These are phyloP conservation scores for Inga leiocalycina DNA, from an alignment of 306 rosid genomes.

Conservation along the genomic window DNA sequence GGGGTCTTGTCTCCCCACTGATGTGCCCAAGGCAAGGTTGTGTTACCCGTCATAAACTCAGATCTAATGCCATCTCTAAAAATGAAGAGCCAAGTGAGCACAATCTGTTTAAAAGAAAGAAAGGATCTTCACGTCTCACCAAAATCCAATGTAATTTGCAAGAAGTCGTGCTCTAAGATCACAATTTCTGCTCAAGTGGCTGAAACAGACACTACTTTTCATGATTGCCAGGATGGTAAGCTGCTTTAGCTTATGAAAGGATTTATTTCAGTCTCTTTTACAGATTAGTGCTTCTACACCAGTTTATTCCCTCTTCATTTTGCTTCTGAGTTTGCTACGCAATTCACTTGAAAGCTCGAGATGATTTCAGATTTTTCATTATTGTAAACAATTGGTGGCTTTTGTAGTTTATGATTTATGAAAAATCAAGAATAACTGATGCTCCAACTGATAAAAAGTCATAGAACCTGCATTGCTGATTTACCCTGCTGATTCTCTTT, in stretches of 20 bases:
- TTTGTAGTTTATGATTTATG: constrained; percentile 1
- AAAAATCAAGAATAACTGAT: constrained; percentile 1
- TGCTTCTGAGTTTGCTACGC: constrained; percentile 5
- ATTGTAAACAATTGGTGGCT: constrained; percentile 2
- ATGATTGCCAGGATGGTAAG: constrained; percentile 67
- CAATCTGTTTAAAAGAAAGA: constrained; percentile 73
- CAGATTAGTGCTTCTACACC: not conserved
- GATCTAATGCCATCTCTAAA: constrained; percentile 97
- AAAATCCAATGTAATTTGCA: constrained; percentile 74
- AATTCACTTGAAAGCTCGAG: constrained; percentile 13
- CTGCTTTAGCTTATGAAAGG: constrained; percentile 23
- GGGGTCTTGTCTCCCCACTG: constrained; percentile 53
- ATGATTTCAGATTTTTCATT: constrained; percentile 10
- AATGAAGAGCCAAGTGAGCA: constrained; percentile 88
- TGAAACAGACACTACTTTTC: constrained; percentile 56
- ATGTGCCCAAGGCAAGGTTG: constrained; percentile 56
- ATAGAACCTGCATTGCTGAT: not conserved
- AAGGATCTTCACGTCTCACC: constrained; percentile 74
- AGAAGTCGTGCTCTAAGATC: constrained; percentile 61
- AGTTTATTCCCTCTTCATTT: not conserved
- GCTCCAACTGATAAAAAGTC: not conserved
- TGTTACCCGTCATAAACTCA: constrained; percentile 48
- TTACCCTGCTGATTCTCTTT: constrained; percentile 16
- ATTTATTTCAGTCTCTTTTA: not conserved
- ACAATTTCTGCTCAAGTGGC: constrained; percentile 51